Evolutionary conservation across 176 grass and related monocot genomes (phyloP).

Genomic region (Zoysia japonica): DNA sequence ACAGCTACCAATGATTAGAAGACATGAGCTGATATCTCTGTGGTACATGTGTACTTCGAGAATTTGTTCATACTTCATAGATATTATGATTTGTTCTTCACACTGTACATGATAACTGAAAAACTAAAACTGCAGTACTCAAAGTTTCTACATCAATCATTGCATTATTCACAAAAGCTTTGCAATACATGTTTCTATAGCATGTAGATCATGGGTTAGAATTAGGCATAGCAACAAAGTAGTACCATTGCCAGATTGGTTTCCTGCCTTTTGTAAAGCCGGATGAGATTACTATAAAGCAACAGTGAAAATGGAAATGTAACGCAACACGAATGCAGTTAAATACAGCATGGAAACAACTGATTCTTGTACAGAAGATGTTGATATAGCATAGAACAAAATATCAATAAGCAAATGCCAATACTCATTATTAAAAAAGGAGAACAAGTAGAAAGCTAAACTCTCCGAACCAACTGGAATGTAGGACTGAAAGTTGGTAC

Average conservation of each 20-base stretch:
- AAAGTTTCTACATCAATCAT: not conserved
- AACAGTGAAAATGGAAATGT: not conserved
- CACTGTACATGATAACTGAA: not conserved
- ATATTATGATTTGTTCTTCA: constrained; percentile 31
- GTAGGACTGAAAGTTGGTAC: not conserved
- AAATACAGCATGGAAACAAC: not conserved
- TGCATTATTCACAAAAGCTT: not conserved
- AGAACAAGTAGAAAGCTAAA: constrained; percentile 4
- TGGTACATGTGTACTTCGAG: not conserved
- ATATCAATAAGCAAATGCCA: not conserved
- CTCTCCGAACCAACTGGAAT: constrained; percentile 19
- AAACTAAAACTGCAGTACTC: not conserved
- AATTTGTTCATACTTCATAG: not conserved
- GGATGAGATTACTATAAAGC: not conserved
- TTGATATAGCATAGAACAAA: not conserved
- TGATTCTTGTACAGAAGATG: not conserved
- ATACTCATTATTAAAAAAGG: not conserved
- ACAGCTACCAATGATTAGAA: not conserved
- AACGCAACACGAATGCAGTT: not conserved
- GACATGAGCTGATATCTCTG: constrained; percentile 20
- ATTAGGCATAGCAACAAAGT: not conserved
- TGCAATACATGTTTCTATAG: not conserved
- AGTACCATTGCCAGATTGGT: not conserved
- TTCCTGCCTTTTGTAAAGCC: not conserved
- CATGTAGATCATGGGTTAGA: not conserved